A percentile compares a stretch with the other conserved stretches of the same genome.
Conservation (phyloP, 306 rosid genomes). For the Vicia sativa region DNA sequence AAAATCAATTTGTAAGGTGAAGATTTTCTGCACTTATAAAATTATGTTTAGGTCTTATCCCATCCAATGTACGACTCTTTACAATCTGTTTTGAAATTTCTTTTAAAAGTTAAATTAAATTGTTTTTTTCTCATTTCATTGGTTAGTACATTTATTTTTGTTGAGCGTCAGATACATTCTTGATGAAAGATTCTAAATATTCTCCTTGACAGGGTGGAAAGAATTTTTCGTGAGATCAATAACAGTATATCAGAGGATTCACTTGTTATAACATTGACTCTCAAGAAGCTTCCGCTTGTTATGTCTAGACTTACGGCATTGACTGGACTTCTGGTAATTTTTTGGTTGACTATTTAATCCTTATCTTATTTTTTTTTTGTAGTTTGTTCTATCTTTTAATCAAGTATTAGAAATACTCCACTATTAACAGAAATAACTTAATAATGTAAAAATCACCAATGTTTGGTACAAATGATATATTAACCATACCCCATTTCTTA, state of each 20-base stretch:
- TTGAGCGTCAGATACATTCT: conserved; percentile 13
- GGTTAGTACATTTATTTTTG: conserved; percentile 5
- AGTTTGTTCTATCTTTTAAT: neutral
- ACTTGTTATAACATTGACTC: conserved; percentile 69
- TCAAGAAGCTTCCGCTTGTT: conserved; percentile 73
- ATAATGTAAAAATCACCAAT: neutral
- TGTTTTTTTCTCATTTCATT: conserved; percentile 3
- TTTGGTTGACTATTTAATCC: conserved; percentile 15
- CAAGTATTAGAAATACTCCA: neutral
- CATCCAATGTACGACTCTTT: too few species aligned
- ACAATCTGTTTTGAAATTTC: neutral
- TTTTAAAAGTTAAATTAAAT: neutral
- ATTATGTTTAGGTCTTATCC: too few species aligned
- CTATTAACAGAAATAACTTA: neutral
- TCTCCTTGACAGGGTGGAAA: conserved; percentile 73
- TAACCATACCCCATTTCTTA: conserved; percentile 1
- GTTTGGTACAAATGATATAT: conserved; percentile 6
- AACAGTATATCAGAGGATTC: conserved; percentile 68
- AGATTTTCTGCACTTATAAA: too few species aligned
- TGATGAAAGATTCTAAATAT: conserved; percentile 28
- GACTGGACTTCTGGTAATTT: conserved; percentile 89
- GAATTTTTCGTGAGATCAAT: conserved; percentile 84
- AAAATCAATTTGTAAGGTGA: too few species aligned
- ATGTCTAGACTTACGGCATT: conserved; percentile 82
- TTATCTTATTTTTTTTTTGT: conserved; percentile 1